These are phyloP conservation scores for Aspergillus sp. DNA, from an alignment of 2,329 filamentous ascomycete species.

Conservation along the genomic window DNA sequence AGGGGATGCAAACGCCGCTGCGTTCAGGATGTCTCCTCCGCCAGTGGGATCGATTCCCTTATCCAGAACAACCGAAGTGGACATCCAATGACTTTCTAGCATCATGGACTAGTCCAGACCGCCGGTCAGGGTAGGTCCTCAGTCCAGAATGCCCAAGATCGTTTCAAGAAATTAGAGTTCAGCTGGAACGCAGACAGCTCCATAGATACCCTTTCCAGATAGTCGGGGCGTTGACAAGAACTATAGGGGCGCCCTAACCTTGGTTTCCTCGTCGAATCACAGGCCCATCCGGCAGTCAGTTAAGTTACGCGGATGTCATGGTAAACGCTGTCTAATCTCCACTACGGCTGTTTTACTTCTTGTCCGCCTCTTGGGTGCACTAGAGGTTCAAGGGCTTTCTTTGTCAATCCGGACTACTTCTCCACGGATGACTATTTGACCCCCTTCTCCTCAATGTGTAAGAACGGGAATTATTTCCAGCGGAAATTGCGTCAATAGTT, in stretches of 20 bases:
- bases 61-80: conserved; percentile 6
- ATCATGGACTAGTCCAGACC: conserved; percentile 3
- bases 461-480: not conserved
- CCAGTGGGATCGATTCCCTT: conserved; percentile 17
- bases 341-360: too few species aligned
- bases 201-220: not conserved
- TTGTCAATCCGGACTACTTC: not conserved
- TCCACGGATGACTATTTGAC: not conserved
- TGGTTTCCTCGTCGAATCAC: not conserved
- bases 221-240: not conserved
- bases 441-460: not conserved
- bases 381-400: not conserved
- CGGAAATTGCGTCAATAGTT: not conserved
- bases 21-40: conserved; percentile 3
- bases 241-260: not conserved
- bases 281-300: not conserved
- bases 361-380: too few species aligned
- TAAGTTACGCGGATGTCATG: not conserved
- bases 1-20: not conserved
- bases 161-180: conserved; percentile 7
- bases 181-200: not conserved
- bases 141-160: not conserved
- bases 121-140: conserved; percentile 4
- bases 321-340: too few species aligned
- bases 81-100: conserved; percentile 1